These are phyloP conservation scores for Neospermospora avenae DNA, from an alignment of 2,329 filamentous ascomycete species.

Conservation along the genomic window DNA sequence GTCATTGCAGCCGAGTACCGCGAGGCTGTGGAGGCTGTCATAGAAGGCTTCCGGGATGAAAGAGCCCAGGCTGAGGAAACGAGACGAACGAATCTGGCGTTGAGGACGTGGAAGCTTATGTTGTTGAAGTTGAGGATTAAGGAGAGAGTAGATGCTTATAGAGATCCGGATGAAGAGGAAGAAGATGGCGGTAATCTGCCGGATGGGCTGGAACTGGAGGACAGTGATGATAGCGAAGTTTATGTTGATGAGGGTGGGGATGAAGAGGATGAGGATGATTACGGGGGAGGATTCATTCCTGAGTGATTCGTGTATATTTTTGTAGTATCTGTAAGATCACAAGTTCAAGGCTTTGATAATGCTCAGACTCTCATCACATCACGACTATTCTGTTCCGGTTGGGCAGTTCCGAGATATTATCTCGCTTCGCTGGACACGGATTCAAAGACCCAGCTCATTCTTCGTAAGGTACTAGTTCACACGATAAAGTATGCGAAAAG, in stretches of 20 bases:
- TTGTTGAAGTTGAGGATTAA: slow-evolving; percentile 64
- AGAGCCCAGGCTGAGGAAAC: slow-evolving; percentile 61
- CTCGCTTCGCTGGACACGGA: no score
- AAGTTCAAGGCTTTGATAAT: no score
- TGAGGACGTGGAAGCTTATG: slow-evolving; percentile 73
- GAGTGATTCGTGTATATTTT: slow-evolving; percentile 22
- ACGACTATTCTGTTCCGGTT: no score
- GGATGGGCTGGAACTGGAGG: slow-evolving; percentile 15
- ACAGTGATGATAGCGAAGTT: slow-evolving; percentile 42
- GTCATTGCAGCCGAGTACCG: slow-evolving; percentile 70
- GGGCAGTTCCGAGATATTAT: no score
- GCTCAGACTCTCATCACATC: no score
- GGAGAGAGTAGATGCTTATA: slow-evolving; percentile 32
- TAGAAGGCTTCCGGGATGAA: slow-evolving; percentile 65
- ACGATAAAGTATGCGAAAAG: no score
- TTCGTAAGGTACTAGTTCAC: no score
- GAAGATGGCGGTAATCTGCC: slow-evolving; percentile 41
- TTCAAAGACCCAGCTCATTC: no score
- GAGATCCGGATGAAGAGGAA: slow-evolving; percentile 44
- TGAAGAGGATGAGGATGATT: slow-evolving; percentile 27
- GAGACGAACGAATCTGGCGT: slow-evolving; percentile 56
- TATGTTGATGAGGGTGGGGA: slow-evolving; percentile 36
- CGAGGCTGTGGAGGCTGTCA: slow-evolving; percentile 68
- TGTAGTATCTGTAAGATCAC: background rate
- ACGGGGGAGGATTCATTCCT: slow-evolving; percentile 43